Base-by-base conservation (phyloP, 495 filamentous ascomycete species). In the Neurospora cerealis region DNA sequence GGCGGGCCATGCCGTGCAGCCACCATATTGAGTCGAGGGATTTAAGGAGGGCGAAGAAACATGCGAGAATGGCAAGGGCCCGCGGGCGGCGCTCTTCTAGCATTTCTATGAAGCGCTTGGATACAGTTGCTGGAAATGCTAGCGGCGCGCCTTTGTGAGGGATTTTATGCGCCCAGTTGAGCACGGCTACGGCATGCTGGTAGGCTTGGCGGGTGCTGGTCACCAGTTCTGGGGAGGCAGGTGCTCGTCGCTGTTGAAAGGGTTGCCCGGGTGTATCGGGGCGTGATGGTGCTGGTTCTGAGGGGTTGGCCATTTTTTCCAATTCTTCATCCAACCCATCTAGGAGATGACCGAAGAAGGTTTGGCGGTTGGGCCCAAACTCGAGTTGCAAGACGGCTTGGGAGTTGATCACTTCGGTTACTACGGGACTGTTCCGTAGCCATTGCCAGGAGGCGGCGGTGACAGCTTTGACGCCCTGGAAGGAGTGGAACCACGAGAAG, bases 131-230 rank as follows among this genome's bases (percentile, higher is more conserved):
- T n/a, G 87, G 85, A 73, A 89, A 88, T 11, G 86, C 84, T 0
- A 89, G 83, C 0, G 86, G 84, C 4, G 87, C 83, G 19, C 83
- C 83, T 66, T 85, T 85, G 73, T 87, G 83, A 28, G 86, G 86
- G 71, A 85, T 85, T 74, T 86, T 86, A 79, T 88, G 85, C 48
- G 86, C 85, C 87, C 87, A 89, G 74, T 88, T 88, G 11, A 89
- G 80, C 8, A 87, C 87, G 11, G 86, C 83, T 19, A 88, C 83
- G 32, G 87, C 83, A 71, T 89, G 87, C 60, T 86, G 83, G 76
- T 88, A 89, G 4, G 85, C 85, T 71, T 86, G 85, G 40, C 82
- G 83, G 0, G 85, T 88, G 13, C 80, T 77, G 13, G 75, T 70
- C 17, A 79, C 71, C 7, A 74, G 42, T 2, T 79, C 75, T 19